Conservation (phyloP, 192 early-diverging fungal genomes). For the Piromyces sp. region DNA sequence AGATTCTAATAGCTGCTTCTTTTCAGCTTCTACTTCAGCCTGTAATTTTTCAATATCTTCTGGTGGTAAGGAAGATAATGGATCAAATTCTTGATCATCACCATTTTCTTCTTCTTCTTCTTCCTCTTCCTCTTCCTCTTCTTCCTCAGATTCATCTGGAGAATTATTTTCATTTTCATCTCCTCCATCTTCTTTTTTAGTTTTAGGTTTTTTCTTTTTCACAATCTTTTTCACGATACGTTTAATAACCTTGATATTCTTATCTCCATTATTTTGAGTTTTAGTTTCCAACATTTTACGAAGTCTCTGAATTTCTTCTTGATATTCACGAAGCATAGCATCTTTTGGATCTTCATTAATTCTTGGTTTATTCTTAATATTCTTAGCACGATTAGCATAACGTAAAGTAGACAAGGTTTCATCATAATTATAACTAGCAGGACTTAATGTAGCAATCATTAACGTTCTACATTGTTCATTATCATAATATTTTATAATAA, state of each 20-base stretch:
- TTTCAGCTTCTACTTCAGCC: slow-evolving; percentile 36
- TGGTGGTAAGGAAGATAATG: slow-evolving; percentile 23
- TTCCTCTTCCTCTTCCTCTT: slow-evolving; percentile 12
- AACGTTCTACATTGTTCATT: too few species aligned
- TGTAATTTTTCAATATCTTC: slow-evolving; percentile 27
- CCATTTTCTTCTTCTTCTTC: not conserved
- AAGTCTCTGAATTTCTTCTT: slow-evolving; percentile 38
- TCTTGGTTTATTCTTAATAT: slow-evolving; percentile 47
- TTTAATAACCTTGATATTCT: slow-evolving; percentile 28
- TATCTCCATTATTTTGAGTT: slow-evolving; percentile 7
- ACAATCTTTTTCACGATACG: slow-evolving; percentile 24
- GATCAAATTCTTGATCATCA: slow-evolving; percentile 1
- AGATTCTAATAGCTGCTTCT: slow-evolving; percentile 22
- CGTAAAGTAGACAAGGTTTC: slow-evolving; percentile 39
- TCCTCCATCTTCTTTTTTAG: not conserved
- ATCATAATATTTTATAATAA: too few species aligned
- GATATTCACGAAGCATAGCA: slow-evolving; percentile 46
- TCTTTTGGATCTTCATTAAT: slow-evolving; percentile 51
- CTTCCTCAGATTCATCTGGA: slow-evolving; percentile 9
- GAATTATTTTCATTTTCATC: slow-evolving; percentile 2
- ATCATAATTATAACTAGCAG: slow-evolving; percentile 41
- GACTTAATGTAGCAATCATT: slow-evolving; percentile 44
- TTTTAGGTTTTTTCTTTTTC: slow-evolving; percentile 3
- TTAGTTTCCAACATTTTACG: slow-evolving; percentile 23
- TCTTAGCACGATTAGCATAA: slow-evolving; percentile 45